Conservation (phyloP, 192 early-diverging fungal genomes). For the Coemansia asiatica region DNA sequence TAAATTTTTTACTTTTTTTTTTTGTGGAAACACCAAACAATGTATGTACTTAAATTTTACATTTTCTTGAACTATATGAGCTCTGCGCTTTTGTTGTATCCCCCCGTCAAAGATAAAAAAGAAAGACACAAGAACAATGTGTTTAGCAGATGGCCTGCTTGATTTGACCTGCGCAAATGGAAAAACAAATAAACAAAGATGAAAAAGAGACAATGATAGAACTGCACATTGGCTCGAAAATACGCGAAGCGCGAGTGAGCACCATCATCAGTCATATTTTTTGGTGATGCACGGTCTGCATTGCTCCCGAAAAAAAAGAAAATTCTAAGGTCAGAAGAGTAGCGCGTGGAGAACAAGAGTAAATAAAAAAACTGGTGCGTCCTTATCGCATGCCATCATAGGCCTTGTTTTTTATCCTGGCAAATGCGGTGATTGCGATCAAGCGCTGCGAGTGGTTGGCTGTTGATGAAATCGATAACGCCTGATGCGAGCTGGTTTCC, state of each 20-base stretch:
- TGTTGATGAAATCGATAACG: conserved; percentile 1
- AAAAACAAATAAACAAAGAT: too few relatives aligned
- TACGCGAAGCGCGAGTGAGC: background rate
- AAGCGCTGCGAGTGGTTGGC: background rate
- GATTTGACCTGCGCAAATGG: too few relatives aligned
- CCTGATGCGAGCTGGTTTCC: background rate
- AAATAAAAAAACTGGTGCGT: background rate
- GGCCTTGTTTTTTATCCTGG: background rate
- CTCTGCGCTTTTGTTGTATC: too few relatives aligned
- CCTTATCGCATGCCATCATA: background rate
- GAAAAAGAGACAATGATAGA: background rate
- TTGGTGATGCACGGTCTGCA: background rate
- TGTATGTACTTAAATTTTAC: too few relatives aligned
- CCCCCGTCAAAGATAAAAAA: too few relatives aligned
- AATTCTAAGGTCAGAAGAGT: background rate
- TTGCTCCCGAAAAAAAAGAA: background rate
- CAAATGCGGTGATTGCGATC: background rate
- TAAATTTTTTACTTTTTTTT: too few relatives aligned
- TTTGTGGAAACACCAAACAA: too few relatives aligned
- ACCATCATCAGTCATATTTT: background rate
- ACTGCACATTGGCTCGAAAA: background rate
- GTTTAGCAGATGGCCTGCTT: too few relatives aligned
- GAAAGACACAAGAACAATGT: too few relatives aligned
- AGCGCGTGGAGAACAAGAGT: background rate
- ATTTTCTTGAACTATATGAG: too few relatives aligned